Percentiles rank a stretch among this genome's conserved stretches.
Evolutionary conservation across 2,329 filamentous ascomycete species (phyloP).

Genomic region (Colletotrichum cereale): DNA sequence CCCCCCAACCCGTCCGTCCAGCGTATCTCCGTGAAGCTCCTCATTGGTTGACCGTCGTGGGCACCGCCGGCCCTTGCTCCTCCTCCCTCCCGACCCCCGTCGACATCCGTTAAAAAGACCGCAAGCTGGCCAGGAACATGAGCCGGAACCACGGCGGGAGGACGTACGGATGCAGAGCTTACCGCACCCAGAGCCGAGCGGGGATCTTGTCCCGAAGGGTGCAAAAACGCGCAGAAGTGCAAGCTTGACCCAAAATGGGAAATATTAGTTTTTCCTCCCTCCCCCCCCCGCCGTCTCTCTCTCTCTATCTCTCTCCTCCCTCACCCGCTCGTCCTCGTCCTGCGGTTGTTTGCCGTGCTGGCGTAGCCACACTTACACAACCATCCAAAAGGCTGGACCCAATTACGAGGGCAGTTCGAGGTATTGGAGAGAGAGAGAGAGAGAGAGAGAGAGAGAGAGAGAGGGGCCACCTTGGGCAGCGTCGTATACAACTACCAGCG

Average conservation of each 20-base stretch:
- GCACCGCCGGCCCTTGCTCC: too few species aligned
- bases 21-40: too few species aligned
- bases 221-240: slow-evolving; percentile 12
- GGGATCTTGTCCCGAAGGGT: slow-evolving; percentile 15
- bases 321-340: neutral
- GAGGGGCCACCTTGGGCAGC: slow-evolving; percentile 13
- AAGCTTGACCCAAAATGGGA: neutral
- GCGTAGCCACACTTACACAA: neutral
- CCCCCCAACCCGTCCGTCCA: too few species aligned
- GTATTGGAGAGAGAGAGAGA: neutral
- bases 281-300: too few species aligned
- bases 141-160: neutral
- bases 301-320: neutral
- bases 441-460: too few species aligned
- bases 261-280: neutral
- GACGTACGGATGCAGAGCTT: neutral
- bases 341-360: neutral
- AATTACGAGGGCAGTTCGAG: neutral
- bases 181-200: neutral
- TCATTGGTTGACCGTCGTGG: too few species aligned
- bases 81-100: too few species aligned
- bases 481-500: slow-evolving; percentile 26
- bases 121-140: neutral
- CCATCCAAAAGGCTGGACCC: neutral
- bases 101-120: neutral